A percentile compares a stretch with the other conserved stretches of the same genome.
phyloP scores from a whole-genome alignment of 164 flowering plant genomes.

The Aristolochia californica region DNA sequence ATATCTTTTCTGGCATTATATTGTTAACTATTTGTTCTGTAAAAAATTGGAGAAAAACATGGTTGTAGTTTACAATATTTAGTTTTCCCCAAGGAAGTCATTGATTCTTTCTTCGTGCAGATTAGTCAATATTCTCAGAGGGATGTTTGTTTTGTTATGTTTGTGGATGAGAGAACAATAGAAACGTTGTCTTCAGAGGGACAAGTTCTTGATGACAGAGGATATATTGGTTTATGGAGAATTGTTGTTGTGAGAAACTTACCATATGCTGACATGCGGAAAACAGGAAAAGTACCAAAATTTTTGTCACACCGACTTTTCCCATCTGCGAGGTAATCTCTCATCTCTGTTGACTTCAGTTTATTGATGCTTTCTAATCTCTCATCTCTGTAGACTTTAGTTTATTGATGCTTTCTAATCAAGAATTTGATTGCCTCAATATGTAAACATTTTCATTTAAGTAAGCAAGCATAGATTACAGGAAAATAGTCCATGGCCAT shows the following conservation, averaged over 20 bases:
- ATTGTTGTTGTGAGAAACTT: constrained; percentile 70
- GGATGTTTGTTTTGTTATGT: constrained; percentile 93
- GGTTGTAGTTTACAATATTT: too few species aligned
- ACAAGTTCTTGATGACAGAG: constrained; percentile 44
- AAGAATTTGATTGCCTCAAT: background rate
- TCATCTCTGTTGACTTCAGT: too few species aligned
- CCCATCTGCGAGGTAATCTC: constrained; percentile 68
- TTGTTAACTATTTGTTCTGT: too few species aligned
- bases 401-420: background rate
- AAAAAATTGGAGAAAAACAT: too few species aligned
- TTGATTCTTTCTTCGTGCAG: constrained; percentile 33
- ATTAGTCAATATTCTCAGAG: constrained; percentile 74
- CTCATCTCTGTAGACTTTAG: too few species aligned
- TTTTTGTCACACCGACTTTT: constrained; percentile 89
- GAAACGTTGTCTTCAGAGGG: constrained; percentile 59
- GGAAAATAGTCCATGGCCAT: too few species aligned
- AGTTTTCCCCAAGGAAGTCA: too few species aligned
- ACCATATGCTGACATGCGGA: constrained; percentile 84
- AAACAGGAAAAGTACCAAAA: constrained; percentile 95
- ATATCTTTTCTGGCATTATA: too few species aligned
- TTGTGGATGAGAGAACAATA: constrained; percentile 76
- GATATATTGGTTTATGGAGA: constrained; percentile 78
- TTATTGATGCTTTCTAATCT: background rate
- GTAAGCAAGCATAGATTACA: too few species aligned
- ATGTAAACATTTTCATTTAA: background rate